phyloP scores from a whole-genome alignment of 495 filamentous ascomycete genomes.

The Annulohypoxylon stygium region DNA sequence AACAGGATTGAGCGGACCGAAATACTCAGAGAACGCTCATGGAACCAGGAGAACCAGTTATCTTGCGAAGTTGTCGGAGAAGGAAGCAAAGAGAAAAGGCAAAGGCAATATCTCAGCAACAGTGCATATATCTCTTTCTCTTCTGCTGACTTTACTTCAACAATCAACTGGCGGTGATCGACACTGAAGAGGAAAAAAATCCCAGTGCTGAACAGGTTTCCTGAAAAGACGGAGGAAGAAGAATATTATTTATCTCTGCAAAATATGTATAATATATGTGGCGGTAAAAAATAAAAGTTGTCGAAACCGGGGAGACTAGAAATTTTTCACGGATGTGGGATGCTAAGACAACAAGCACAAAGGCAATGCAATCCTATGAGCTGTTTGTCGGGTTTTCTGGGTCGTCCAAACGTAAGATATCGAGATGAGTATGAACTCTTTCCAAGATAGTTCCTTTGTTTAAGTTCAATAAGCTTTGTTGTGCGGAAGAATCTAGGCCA shows the following conservation, averaged over 20 bases:
- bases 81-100: slow-evolving; percentile 33
- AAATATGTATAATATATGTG: background rate
- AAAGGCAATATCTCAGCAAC: slow-evolving; percentile 56
- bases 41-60: slow-evolving; percentile 8
- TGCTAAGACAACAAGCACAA: slow-evolving; percentile 26
- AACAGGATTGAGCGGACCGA: slow-evolving; percentile 37
- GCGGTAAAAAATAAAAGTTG: slow-evolving; percentile 13
- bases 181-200: background rate
- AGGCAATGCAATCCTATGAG: slow-evolving; percentile 17
- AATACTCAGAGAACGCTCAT: slow-evolving; percentile 32
- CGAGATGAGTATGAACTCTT: slow-evolving; percentile 24
- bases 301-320: slow-evolving; percentile 1
- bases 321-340: slow-evolving; percentile 4
- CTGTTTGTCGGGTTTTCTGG: slow-evolving; percentile 26
- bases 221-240: background rate
- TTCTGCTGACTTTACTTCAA: slow-evolving; percentile 26
- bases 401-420: slow-evolving; percentile 27
- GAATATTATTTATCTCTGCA: slow-evolving; percentile 13
- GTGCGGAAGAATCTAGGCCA: slow-evolving; percentile 23
- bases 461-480: slow-evolving; percentile 42
- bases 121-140: slow-evolving; percentile 40
- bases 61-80: slow-evolving; percentile 24
- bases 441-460: slow-evolving; percentile 35
- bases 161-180: slow-evolving; percentile 26
- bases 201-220: slow-evolving; percentile 1